Conservation (phyloP, 2,329 filamentous ascomycete species). For the Raffaelea arxii region DNA sequence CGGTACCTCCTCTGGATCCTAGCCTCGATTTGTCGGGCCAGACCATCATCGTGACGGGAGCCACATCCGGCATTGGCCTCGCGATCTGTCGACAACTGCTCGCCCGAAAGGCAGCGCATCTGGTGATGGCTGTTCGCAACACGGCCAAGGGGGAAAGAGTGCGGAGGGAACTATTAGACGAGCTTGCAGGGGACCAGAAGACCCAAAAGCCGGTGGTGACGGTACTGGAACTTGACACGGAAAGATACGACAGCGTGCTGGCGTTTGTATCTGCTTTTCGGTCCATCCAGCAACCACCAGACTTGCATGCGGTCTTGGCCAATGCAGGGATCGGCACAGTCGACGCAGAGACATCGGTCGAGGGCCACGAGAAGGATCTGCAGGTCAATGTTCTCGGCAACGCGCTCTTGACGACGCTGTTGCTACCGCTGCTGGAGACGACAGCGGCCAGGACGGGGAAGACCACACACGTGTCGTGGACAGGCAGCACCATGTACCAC, state of each 20-base stretch:
- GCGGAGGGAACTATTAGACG: neutral
- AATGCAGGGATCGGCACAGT: constrained; percentile 4
- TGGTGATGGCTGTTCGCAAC: constrained; percentile 29
- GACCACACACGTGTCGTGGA: neutral
- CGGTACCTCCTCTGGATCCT: neutral
- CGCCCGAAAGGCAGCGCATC: constrained; percentile 19
- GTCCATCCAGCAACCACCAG: neutral
- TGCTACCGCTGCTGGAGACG: constrained; percentile 14
- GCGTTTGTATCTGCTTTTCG: constrained; percentile 14
- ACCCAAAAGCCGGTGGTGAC: neutral
- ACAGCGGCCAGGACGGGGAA: neutral
- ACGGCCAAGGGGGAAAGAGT: constrained; percentile 9
- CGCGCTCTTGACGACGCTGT: constrained; percentile 16
- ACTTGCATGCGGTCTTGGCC: neutral
- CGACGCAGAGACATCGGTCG: neutral
- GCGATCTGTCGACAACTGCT: constrained; percentile 17
- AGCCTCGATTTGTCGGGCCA: constrained; percentile 13
- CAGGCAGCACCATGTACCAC: neutral
- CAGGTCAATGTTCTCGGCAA: constrained; percentile 26
- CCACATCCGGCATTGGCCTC: constrained; percentile 14
- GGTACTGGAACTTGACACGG: constrained; percentile 29
- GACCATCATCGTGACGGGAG: constrained; percentile 14
- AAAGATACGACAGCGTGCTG: constrained; percentile 22
- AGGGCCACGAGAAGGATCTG: constrained; percentile 20
- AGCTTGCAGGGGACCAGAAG: no score